Conservation (phyloP, 306 rosid genomes). For the Canavalia gladiata region DNA sequence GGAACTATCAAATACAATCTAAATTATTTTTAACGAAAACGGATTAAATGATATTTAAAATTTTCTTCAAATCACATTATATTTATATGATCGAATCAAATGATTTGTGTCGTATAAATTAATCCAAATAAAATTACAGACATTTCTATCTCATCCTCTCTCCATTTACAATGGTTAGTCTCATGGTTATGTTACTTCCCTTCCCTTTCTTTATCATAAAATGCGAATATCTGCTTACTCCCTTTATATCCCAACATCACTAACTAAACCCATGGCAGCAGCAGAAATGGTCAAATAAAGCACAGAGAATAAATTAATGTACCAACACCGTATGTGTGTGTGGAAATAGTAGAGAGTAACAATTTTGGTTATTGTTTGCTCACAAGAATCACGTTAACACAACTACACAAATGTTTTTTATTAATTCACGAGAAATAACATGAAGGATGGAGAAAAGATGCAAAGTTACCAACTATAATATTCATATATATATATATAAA, state of each 20-base stretch:
- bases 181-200: background rate
- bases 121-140: no score
- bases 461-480: conserved; percentile 4
- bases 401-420: conserved; percentile 24
- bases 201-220: background rate
- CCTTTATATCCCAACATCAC: background rate
- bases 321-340: background rate
- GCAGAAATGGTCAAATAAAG: background rate
- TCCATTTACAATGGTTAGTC: background rate
- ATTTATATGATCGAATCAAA: no score
- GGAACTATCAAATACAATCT: no score
- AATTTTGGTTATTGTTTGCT: conserved; percentile 40
- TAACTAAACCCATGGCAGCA: background rate
- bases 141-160: no score
- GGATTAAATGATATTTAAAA: no score
- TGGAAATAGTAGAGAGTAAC: background rate
- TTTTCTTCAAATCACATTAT: no score
- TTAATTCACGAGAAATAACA: conserved; percentile 28
- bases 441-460: conserved; percentile 1
- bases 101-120: no score
- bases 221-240: background rate
- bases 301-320: background rate
- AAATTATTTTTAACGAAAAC: no score
- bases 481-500: background rate
- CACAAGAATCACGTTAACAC: conserved; percentile 55